phyloP scores from a whole-genome alignment of 1,284 basidiomycete species.

The Omphalotus olearius region DNA sequence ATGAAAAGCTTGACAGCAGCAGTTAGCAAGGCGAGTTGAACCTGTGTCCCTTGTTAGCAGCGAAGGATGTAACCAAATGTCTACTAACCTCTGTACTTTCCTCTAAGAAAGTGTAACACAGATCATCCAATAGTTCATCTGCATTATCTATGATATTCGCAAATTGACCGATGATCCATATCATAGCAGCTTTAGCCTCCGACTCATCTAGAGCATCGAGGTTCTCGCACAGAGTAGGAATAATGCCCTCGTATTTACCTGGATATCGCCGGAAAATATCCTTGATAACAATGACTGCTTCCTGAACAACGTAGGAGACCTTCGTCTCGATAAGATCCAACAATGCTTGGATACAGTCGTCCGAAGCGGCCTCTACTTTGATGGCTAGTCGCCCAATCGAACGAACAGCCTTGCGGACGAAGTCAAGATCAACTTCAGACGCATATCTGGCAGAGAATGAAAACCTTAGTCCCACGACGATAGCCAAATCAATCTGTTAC shows the following conservation, averaged over 20 bases:
- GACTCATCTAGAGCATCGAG: conserved; percentile 92
- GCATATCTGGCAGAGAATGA: conserved; percentile 68
- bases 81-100: conserved; percentile 81
- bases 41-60: conserved; percentile 42
- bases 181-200: conserved; percentile 94
- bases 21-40: conserved; percentile 93
- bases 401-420: conserved; percentile 95
- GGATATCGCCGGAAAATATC: conserved; percentile 98
- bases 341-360: conserved; percentile 86
- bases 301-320: conserved; percentile 96
- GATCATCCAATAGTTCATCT: conserved; percentile 91
- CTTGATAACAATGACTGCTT: conserved; percentile 95
- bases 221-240: conserved; percentile 89
- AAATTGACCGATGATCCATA: conserved; percentile 99
- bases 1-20: conserved; percentile 97
- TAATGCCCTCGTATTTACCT: conserved; percentile 93
- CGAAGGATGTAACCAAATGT: background rate
- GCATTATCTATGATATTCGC: conserved; percentile 95
- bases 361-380: conserved; percentile 90
- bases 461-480: conserved; percentile 4
- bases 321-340: conserved; percentile 90
- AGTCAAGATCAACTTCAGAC: conserved; percentile 97
- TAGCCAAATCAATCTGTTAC: conserved; percentile 22
- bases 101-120: conserved; percentile 89
- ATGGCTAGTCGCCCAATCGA: conserved; percentile 96